Base-by-base conservation (phyloP, 2,329 filamentous ascomycete species). In the Aureobasidium namibiae region DNA sequence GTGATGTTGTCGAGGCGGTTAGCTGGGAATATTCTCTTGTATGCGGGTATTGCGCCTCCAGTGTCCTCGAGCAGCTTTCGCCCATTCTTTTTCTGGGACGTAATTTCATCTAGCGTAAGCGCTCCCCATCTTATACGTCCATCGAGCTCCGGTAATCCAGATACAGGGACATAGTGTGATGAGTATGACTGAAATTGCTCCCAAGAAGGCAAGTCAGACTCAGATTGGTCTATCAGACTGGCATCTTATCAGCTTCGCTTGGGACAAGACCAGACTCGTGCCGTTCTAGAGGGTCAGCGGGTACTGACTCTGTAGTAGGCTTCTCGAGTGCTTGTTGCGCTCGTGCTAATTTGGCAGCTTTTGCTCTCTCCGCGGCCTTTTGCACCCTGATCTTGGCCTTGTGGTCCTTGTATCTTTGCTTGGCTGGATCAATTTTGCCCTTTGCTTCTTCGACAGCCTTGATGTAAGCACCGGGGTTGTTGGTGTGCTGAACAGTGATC, bases 401-500 rank as follows among this genome's bases (percentile, higher is more conserved):
- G 18, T 29, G 39, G 7, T 45, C 53, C 33, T 46, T 56, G 31
- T 46, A 46, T n/a, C 31, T 7, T 10, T 56, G 31, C 14, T 56
- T 56, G 41, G 41, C 41, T 9, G 53, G 53, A 56, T 56, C 41
- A 2, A 45, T 3, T 18, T 38, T 56, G 2, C 8, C 41, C 9
- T 56, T 56, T 13, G 31, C 41, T 14, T 46, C 21, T 6, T 21
- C 26, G 33, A 60, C 46, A 26, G 46, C 48, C 23, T 53, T 18
- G 34, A 53, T 9, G 6, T 29, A 60, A 31, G 57, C 46, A 39
- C 41, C 48, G 23, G 57, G 57, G 3, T 42, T 60, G 36, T 44
- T 45, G n/a, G 53, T 45, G 3, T 66, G 63, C 26, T 60, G 61
- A 4, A 65, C 24, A 3, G 63, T 65, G 42, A 68, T 66, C 24